Conservation (phyloP, 306 rosid genomes). For the Cucumis melo region DNA sequence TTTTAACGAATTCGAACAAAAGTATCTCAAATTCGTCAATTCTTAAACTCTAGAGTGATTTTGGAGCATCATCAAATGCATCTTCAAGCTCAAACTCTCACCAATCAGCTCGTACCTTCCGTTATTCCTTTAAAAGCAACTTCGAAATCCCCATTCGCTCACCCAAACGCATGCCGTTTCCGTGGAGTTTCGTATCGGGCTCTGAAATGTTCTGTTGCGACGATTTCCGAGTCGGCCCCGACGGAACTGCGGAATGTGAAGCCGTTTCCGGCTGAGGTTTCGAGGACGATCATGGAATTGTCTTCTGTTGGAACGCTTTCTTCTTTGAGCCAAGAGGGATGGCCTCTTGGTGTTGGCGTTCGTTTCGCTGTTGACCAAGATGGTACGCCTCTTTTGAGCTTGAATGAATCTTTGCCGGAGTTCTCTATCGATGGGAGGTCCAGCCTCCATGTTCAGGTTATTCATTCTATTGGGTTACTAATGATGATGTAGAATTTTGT, state of each 20-base stretch:
- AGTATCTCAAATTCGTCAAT: not conserved
- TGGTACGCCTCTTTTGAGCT: conserved; percentile 63
- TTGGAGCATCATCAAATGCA: conserved; percentile 21
- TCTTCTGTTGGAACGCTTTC: conserved; percentile 60
- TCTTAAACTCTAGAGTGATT: not conserved
- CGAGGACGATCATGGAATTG: conserved; percentile 75
- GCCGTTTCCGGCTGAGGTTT: conserved; percentile 77
- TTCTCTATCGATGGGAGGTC: conserved; percentile 25
- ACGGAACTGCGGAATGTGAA: conserved; percentile 28
- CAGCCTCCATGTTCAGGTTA: conserved; percentile 80
- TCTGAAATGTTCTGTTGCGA: conserved; percentile 43
- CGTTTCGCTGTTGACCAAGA: conserved; percentile 57
- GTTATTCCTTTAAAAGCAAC: conserved; percentile 11
- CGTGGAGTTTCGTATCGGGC: conserved; percentile 8
- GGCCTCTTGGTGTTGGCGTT: conserved; percentile 72
- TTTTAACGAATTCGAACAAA: not conserved
- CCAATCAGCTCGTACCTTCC: conserved; percentile 18
- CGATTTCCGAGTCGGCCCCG: conserved; percentile 31
- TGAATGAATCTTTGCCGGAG: conserved; percentile 19
- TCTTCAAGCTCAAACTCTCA: conserved; percentile 37
- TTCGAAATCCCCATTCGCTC: conserved; percentile 10
- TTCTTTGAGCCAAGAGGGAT: conserved; percentile 39
- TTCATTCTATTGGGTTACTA: not conserved
- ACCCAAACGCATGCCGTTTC: conserved; percentile 11
- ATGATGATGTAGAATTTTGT: not conserved